Evolutionary conservation across 192 early-diverging fungal genomes (phyloP).

Genomic region (Backusella luteola): DNA sequence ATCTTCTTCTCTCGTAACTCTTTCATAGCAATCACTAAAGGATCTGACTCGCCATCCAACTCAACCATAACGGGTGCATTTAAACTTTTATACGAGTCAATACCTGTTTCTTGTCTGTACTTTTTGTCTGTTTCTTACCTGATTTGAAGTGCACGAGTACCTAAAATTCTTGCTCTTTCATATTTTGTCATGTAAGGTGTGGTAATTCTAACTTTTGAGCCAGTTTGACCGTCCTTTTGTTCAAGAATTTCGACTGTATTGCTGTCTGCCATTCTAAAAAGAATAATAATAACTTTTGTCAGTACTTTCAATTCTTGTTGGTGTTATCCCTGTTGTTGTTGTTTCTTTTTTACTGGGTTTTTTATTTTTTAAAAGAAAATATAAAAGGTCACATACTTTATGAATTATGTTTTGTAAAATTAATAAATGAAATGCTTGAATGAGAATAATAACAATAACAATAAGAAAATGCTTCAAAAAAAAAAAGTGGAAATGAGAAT

Average conservation of each 20-base stretch:
- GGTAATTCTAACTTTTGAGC: conserved; percentile 81
- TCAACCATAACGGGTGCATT: conserved; percentile 99
- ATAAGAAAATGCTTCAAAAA: neutral
- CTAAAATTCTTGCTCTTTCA: conserved; percentile 86
- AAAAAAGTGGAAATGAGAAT: neutral
- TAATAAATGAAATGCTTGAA: neutral
- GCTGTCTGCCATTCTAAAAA: conserved; percentile 2
- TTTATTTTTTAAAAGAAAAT: neutral
- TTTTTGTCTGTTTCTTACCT: conserved; percentile 39
- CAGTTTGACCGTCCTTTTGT: neutral
- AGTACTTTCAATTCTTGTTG: neutral
- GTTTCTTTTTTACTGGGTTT: neutral
- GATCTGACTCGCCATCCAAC: conserved; percentile 90
- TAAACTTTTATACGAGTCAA: conserved; percentile 57
- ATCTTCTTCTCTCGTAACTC: conserved; percentile 92
- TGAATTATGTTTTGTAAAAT: neutral
- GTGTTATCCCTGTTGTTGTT: neutral
- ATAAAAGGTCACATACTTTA: neutral
- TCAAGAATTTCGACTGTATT: conserved; percentile 17
- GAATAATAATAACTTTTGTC: neutral
- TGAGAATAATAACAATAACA: neutral
- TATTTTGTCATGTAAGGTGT: conserved; percentile 99
- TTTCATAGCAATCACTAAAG: conserved; percentile 91
- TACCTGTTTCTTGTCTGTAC: neutral
- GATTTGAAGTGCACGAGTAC: conserved; percentile 94